Conservation (phyloP, 805 yeast species). For the Saccharomyces paradoxus region DNA sequence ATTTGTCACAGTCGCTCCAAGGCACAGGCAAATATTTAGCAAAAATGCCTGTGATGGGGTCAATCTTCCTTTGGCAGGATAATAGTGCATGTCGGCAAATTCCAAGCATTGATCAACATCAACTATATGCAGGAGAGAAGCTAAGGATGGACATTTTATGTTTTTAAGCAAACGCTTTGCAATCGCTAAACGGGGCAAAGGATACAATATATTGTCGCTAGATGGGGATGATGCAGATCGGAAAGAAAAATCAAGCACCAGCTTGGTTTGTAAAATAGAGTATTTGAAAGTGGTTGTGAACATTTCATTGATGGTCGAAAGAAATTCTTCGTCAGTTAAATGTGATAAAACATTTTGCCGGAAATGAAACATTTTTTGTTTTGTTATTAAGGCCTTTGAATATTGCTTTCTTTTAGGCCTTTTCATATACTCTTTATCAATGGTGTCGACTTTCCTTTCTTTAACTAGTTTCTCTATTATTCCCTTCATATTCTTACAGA, state of each 20-base stretch:
- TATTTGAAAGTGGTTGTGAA: conserved; percentile 10
- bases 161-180: conserved; percentile 7
- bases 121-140: conserved; percentile 3
- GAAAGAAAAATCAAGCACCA: conserved; percentile 7
- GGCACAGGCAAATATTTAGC: conserved; percentile 9
- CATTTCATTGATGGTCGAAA: conserved; percentile 5
- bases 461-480: conserved; percentile 4
- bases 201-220: conserved; percentile 3
- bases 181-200: conserved; percentile 6
- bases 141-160: conserved; percentile 1
- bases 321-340: conserved; percentile 1
- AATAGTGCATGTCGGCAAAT: conserved; percentile 6
- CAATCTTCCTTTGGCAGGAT: conserved; percentile 2
- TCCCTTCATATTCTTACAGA: conserved; percentile 6
- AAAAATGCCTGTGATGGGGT: conserved; percentile 11
- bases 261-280: conserved; percentile 14
- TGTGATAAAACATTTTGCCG: conserved; percentile 1
- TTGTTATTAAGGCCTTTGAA: conserved; percentile 8
- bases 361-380: conserved; percentile 9
- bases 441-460: neutral
- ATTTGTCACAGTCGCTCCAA: conserved; percentile 7
- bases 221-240: conserved; percentile 2
- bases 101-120: conserved; percentile 1
- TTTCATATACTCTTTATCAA: conserved; percentile 4
- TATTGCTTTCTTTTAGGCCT: conserved; percentile 8